Evolutionary conservation across 2,329 filamentous ascomycete genomes (phyloP).

Genomic region (Fusarium mundagurra): DNA sequence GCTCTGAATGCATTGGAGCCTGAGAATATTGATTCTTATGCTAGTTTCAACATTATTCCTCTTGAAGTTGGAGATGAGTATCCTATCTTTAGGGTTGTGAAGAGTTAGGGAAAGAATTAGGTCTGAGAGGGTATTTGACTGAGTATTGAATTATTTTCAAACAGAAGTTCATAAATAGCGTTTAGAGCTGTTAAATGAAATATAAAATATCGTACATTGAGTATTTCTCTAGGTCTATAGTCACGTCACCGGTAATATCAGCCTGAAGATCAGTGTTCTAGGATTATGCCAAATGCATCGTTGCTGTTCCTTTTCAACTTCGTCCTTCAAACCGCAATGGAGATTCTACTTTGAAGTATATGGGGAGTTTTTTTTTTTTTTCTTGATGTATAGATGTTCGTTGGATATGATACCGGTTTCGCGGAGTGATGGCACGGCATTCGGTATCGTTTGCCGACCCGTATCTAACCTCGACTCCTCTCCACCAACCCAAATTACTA

Average conservation of each 20-base stretch:
- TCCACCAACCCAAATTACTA: not conserved
- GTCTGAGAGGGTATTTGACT: too few species aligned
- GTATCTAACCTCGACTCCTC: conserved; percentile 9
- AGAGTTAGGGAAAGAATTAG: not conserved
- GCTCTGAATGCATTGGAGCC: conserved; percentile 46
- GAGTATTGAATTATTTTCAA: not conserved
- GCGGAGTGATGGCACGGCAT: not conserved
- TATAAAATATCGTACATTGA: rapidly evolving
- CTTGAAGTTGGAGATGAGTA: conserved; percentile 45
- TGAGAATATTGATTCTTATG: conserved; percentile 48
- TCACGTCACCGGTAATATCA: not conserved
- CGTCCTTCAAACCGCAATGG: not conserved
- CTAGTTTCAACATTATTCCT: conserved; percentile 45
- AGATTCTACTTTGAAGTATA: rapidly evolving
- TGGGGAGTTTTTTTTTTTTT: too few species aligned
- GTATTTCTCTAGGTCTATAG: not conserved
- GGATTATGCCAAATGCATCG: not conserved
- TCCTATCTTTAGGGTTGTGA: conserved; percentile 41
- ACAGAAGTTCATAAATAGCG: rapidly evolving
- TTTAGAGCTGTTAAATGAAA: rapidly evolving
- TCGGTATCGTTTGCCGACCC: not conserved
- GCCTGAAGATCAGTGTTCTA: rapidly evolving
- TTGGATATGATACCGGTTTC: too few species aligned
- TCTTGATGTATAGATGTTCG: too few species aligned
- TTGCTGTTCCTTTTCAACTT: rapidly evolving